Base-by-base conservation (phyloP, 2,329 filamentous ascomycete species). In the Malbranchea cinnamomea region DNA sequence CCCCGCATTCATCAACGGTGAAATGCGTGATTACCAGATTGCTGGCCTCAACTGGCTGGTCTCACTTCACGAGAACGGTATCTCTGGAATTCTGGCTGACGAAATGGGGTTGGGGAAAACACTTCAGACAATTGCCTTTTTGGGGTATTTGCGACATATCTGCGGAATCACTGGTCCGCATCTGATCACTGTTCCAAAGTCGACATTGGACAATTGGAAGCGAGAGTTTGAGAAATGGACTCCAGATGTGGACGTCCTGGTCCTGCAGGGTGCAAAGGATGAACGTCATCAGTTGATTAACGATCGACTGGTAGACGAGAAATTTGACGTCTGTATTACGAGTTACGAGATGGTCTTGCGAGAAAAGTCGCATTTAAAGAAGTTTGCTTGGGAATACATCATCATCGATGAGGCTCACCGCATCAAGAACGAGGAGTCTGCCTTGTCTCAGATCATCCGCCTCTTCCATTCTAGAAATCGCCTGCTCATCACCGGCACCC, bases 61-160 rank as follows among this genome's bases (percentile, higher is more conserved):
- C 43, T 95, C 85, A 8, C 68, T 98, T 4, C 89, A 98, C 47
- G 89, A 98, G 56, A 98, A 98, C 47, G 89, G 89, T 62, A 98
- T 98, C 42, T 95, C 87, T 12, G 89, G 89, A 43, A 98, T 98
- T 39, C 64, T 98, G 28, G 89, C 89, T 37, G 89, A 98, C 49
- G 89, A 98, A 60, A 98, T 98, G 89, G 89, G 89, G 56, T 67
- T 98, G 12, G 89, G 89, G 47, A 98, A 98, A 65, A 98, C 89
- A 1, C 59, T 98, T 16, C 89, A 98, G 57, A 98, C 89, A 1
- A 98, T 98, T 36, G 79, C 89, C 2, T 98, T 98, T 58, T 61
- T 98, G 19, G 89, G 89, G 3, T 98, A 98, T 50, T 65, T 98
- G 24, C 76, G 89, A 47, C 89, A 92, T 56, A 73, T 94, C 37